Evolutionary conservation across 352 stramenopile genomes (phyloP).

Genomic region (Poterioochromonas sp.): DNA sequence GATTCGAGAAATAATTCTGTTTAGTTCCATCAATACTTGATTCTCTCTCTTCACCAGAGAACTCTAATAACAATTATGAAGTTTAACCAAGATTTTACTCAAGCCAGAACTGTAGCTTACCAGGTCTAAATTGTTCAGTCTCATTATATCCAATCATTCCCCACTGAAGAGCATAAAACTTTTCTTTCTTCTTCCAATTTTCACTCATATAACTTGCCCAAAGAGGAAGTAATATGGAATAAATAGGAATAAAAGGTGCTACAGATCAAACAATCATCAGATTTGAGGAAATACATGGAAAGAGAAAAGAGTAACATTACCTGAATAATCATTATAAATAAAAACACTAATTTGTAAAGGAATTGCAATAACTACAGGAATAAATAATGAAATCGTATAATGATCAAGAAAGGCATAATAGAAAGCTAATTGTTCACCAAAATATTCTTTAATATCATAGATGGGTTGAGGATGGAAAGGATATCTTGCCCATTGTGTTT

Average conservation of each 20-base stretch:
- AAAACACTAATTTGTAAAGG: slow-evolving; percentile 23
- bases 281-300: not conserved
- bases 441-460: slow-evolving; percentile 69
- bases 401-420: slow-evolving; percentile 83
- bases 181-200: slow-evolving; percentile 69
- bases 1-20: not conserved
- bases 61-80: too few relatives aligned
- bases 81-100: not conserved
- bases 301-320: not conserved
- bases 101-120: not conserved
- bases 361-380: slow-evolving; percentile 7
- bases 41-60: slow-evolving; percentile 32
- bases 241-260: not conserved
- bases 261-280: too few relatives aligned
- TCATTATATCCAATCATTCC: slow-evolving; percentile 47
- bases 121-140: slow-evolving; percentile 9
- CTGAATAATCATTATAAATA: slow-evolving; percentile 4
- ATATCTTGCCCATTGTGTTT: not conserved
- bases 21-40: not conserved
- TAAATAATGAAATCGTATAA: not conserved
- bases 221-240: slow-evolving; percentile 48
- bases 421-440: slow-evolving; percentile 85
- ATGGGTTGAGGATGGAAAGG: slow-evolving; percentile 53
- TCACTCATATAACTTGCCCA: slow-evolving; percentile 64
- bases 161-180: slow-evolving; percentile 62